Base-by-base conservation (phyloP, 768 basidiomycete genomes). In the Pluteus cervinus region DNA sequence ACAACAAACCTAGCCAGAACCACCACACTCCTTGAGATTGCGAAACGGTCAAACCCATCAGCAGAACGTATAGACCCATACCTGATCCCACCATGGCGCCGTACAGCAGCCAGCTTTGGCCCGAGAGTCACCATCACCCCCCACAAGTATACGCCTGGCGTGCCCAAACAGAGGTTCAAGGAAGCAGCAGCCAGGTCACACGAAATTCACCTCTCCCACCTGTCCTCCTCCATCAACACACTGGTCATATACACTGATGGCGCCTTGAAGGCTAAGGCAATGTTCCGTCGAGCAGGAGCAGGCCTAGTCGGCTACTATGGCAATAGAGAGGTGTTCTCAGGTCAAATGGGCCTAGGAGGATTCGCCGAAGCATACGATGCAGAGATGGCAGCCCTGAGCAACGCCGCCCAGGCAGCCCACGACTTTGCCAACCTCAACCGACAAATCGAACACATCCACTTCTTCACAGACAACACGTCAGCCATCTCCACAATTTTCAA, bases 351-450 rank as follows among this genome's bases (percentile, higher is more conserved):
- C 7, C 34, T 59, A 24, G 57, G 57, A 1, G 45, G 46, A 0
- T 28, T 40, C 14, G 49, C 58, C 6, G 55, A 58, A 29, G 50
- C 54, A 4, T 57, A 49, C 36, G 53, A 60, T 18, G 56, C 48
- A 0, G 56, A 61, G 30, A 43, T 58, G 24, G 45, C 48, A 8
- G 56, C 42, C 1, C 53, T 58, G 0, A 31, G 33, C 18, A 40
- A 43, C 18, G 50, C 50, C 2, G 41, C 47, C 11, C 38, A 32
- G 4, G 23, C 32, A 14, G 52, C 46, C 7, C 35, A 36, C 4
- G 20, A 31, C 11, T 44, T 17, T 15, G 24, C 43, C 2, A 16
- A 24, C 18, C 11, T 20, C 4, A 37, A 45, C 33, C 42, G 32
- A 7, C 10, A 37, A 11, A 39, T 59, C 33, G 14, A 14, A 3